Percentiles rank a stretch among this genome's conserved stretches.
Evolutionary conservation across 495 filamentous ascomycete species (phyloP).

Genomic region (Viridothelium virens): DNA sequence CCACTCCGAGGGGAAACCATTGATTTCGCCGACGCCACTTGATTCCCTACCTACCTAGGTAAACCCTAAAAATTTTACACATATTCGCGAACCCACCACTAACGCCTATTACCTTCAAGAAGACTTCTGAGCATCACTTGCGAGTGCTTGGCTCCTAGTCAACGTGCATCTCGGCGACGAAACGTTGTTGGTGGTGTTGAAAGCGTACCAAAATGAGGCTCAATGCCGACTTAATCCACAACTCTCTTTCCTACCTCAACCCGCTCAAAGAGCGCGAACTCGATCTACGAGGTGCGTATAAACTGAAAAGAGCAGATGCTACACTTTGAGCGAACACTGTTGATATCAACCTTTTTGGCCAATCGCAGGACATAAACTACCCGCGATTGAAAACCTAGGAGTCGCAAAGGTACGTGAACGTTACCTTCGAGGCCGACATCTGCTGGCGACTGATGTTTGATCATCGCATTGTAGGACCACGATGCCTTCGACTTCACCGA

Average conservation of each 20-base stretch:
- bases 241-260: conserved; percentile 93
- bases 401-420: conserved; percentile 67
- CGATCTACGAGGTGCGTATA: conserved; percentile 91
- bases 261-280: conserved; percentile 96
- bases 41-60: no score
- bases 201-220: conserved; percentile 61
- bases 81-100: no score
- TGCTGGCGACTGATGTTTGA: conserved; percentile 6
- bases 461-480: conserved; percentile 50
- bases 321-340: conserved; percentile 67
- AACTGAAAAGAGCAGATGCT: conserved; percentile 96
- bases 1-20: no score
- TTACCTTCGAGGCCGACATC: neutral
- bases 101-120: neutral
- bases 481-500: conserved; percentile 97
- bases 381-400: conserved; percentile 95
- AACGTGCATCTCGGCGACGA: neutral
- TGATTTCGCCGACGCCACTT: no score
- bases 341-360: conserved; percentile 60
- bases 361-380: conserved; percentile 91
- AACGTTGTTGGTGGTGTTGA: no score
- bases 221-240: conserved; percentile 84
- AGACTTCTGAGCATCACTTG: neutral
- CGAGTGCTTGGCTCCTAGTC: neutral
- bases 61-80: no score